Base-by-base conservation (phyloP, 2,329 filamentous ascomycete genomes). In the Eurotiales sp. region DNA sequence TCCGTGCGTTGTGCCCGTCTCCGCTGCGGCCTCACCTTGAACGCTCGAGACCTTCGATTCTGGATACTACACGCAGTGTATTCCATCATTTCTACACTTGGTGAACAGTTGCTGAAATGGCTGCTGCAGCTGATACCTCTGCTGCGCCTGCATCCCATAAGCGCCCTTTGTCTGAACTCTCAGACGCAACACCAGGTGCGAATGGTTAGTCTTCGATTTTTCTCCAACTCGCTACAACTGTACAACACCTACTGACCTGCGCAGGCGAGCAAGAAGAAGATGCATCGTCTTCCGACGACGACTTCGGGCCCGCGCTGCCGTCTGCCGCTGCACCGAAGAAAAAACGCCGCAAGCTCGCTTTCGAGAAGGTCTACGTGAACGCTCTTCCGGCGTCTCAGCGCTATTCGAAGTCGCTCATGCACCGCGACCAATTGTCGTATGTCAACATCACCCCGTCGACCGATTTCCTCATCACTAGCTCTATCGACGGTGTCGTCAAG, bases 391-490 rank as follows among this genome's bases (percentile, higher is more conserved):
- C 82, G 46, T 88, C 89, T 17, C 64, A 79, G 32, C 86, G 89
- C 41, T 99, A 99, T 73, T 95, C 88, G 53, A 95, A 91, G 65
- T 97, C 93, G 41, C 78, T 99, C 64, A 99, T 99, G 95, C 93
- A 99, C 79, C 91, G 92, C 73, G 93, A 99, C 60, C 90, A 96
- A 72, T 74, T 99, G 45, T 82, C 87, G 52, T 97, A 91, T 63
- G 82, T 89, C 56, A 95, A 86, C 11, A 85, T 96, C 68, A 96
- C 95, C 1, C 91, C 91, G 1, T 76, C 86, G 54, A 96, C 92
- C 54, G 93, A 97, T 60, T 99, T 99, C 66, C 77, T 99, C 32
- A 93, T 99, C 56, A 99, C 93, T 1, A 89, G 88, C 55, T 97
- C 93, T 0, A 75, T 88, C 39, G 93, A 99, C 66, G 95, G 95